A percentile compares a stretch with the other conserved stretches of the same genome.
These are phyloP conservation scores for Phytopythium oedochilum DNA, from an alignment of 352 stramenopile species.

Conservation along the genomic window DNA sequence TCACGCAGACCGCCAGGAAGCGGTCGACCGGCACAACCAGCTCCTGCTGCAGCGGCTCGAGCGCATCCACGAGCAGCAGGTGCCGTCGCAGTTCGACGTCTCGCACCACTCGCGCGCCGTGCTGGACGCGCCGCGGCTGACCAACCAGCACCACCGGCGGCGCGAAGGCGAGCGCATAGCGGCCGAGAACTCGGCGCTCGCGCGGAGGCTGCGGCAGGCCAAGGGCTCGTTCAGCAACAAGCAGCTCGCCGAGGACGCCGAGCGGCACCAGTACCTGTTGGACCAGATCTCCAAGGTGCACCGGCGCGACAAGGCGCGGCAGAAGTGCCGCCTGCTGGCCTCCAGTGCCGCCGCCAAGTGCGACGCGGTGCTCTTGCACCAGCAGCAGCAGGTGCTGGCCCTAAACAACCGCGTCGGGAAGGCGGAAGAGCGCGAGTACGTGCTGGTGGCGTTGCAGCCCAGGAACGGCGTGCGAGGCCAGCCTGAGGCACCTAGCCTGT, in stretches of 20 bases:
- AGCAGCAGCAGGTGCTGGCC: background rate
- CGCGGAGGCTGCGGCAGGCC: conserved; percentile 24
- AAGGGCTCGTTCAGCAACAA: conserved; percentile 44
- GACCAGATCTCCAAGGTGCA: conserved; percentile 55
- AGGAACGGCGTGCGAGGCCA: too few relatives aligned
- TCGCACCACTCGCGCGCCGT: conserved; percentile 44
- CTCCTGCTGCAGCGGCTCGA: conserved; percentile 44
- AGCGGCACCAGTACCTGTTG: conserved; percentile 37
- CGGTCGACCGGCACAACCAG: conserved; percentile 49
- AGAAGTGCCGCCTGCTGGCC: conserved; percentile 26
- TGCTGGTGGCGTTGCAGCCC: conserved; percentile 7
- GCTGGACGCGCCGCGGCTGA: conserved; percentile 25
- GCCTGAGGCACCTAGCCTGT: background rate
- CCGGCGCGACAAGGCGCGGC: conserved; percentile 32
- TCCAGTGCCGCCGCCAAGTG: conserved; percentile 7
- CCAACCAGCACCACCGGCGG: conserved; percentile 25
- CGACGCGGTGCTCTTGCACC: background rate
- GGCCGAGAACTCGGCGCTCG: conserved; percentile 43
- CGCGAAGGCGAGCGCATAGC: conserved; percentile 43
- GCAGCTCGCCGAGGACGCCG: conserved; percentile 39
- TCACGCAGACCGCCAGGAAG: conserved; percentile 38
- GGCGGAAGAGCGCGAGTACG: conserved; percentile 4
- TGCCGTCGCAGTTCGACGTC: conserved; percentile 59
- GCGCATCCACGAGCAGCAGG: conserved; percentile 38
- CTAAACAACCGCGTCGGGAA: background rate